phyloP scores from a whole-genome alignment of 495 filamentous ascomycete genomes.

The Parachaetomium inaequale region DNA sequence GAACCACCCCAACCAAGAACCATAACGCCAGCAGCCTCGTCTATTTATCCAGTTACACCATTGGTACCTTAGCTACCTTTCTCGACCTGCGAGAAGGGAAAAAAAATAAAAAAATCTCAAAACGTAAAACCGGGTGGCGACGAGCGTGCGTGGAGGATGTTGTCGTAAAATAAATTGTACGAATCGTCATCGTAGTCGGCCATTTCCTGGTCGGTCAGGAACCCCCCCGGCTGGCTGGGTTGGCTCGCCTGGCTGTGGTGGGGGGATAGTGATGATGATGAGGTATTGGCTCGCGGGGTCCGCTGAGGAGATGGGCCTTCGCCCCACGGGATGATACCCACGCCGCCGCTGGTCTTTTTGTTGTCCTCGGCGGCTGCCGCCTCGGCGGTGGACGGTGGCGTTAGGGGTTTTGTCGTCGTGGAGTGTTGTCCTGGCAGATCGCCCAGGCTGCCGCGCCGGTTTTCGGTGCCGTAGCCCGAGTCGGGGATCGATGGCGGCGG shows the following conservation, averaged over 20 bases:
- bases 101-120: too few relatives aligned
- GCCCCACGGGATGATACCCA: neutral
- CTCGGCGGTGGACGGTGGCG: neutral
- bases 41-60: neutral
- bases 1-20: neutral
- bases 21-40: neutral
- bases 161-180: neutral
- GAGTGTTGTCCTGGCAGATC: slow-evolving; percentile 1
- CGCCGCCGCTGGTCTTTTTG: neutral
- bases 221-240: too few relatives aligned
- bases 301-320: neutral
- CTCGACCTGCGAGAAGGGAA: slow-evolving; percentile 2
- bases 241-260: neutral
- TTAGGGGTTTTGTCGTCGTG: neutral
- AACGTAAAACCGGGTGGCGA: neutral
- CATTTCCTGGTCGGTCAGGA: slow-evolving; percentile 1
- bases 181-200: slow-evolving; percentile 1
- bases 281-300: neutral
- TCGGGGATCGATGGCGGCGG: slow-evolving; percentile 25
- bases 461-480: slow-evolving; percentile 30
- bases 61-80: neutral
- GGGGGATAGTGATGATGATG: neutral
- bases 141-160: neutral
- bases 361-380: neutral
- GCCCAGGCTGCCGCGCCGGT: slow-evolving; percentile 25